Conservation (phyloP, 306 rosid species). For the Medicago arabica region DNA sequence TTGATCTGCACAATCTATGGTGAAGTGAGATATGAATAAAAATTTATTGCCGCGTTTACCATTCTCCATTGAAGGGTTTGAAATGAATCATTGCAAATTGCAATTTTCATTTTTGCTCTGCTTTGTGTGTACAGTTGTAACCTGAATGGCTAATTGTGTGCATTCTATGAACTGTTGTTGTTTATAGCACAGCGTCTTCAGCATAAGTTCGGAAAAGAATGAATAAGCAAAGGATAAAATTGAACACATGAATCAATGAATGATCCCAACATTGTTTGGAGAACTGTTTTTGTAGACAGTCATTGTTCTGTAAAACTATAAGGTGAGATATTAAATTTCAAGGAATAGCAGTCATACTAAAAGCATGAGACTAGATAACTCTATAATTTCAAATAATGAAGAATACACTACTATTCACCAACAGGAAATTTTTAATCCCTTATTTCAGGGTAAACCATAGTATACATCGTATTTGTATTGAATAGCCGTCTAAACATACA, state of each 20-base stretch:
- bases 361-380: conserved; percentile 9
- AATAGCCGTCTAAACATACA: conserved; percentile 70
- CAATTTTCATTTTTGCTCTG: too few species aligned
- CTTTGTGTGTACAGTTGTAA: too few species aligned
- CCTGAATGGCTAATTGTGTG: too few species aligned
- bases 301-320: neutral
- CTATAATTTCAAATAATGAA: conserved; percentile 27
- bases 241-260: neutral
- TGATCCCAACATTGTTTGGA: conserved; percentile 2
- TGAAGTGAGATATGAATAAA: too few species aligned
- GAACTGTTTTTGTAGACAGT: neutral
- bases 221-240: neutral
- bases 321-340: neutral
- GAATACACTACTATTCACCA: conserved; percentile 33
- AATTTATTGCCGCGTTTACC: too few species aligned
- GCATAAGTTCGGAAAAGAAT: neutral
- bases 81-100: too few species aligned
- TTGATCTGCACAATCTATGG: too few species aligned
- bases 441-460: conserved; percentile 20
- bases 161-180: too few species aligned
- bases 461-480: neutral
- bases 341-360: neutral
- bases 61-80: too few species aligned
- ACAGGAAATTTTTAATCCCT: conserved; percentile 6
- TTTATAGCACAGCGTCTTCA: neutral